These are phyloP conservation scores for Rhizopus stolonifer DNA, from an alignment of 371 early-diverging fungal genomes.

Conservation along the genomic window DNA sequence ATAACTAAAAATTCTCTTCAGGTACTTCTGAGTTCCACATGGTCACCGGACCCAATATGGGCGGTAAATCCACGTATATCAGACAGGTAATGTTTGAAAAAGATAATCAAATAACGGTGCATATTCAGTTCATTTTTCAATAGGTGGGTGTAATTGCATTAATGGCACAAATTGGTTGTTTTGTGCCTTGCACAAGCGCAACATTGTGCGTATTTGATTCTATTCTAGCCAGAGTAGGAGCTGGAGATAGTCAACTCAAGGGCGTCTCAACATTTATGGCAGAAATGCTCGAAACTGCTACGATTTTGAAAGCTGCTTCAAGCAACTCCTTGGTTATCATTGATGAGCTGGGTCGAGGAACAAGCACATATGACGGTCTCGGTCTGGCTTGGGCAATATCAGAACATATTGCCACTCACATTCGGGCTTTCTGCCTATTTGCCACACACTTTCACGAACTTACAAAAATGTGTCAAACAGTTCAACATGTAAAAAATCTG, in stretches of 20 bases:
- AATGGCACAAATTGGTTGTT: slow-evolving; percentile 98
- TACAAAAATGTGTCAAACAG: slow-evolving; percentile 73
- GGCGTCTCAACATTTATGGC: slow-evolving; percentile 99
- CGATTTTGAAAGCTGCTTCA: slow-evolving; percentile 85
- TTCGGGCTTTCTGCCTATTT: slow-evolving; percentile 83
- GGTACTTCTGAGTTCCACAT: slow-evolving; percentile 69
- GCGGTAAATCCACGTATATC: slow-evolving; percentile 95
- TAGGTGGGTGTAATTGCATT: slow-evolving; percentile 89
- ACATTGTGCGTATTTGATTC: slow-evolving; percentile 85
- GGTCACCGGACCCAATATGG: slow-evolving; percentile 97
- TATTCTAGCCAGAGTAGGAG: slow-evolving; percentile 95
- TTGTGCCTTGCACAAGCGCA: slow-evolving; percentile 92
- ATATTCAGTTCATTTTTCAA: not conserved
- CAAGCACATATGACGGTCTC: slow-evolving; percentile 97
- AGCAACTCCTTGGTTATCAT: slow-evolving; percentile 92
- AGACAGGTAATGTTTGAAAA: slow-evolving; percentile 74
- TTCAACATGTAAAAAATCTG: slow-evolving; percentile 78
- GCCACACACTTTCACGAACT: slow-evolving; percentile 99
- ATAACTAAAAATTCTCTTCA: slow-evolving; percentile 10
- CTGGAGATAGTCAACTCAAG: slow-evolving; percentile 92
- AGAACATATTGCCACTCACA: slow-evolving; percentile 85
- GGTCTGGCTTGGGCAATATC: slow-evolving; percentile 97
- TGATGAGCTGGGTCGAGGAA: slow-evolving; percentile 99
- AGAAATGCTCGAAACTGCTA: slow-evolving; percentile 98
- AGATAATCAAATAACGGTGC: not conserved